Evolutionary conservation across 768 basidiomycete genomes (phyloP), one percentile per base, ranked within the genome.

Genomic region (Hemileccinum rubropunctum): DNA sequence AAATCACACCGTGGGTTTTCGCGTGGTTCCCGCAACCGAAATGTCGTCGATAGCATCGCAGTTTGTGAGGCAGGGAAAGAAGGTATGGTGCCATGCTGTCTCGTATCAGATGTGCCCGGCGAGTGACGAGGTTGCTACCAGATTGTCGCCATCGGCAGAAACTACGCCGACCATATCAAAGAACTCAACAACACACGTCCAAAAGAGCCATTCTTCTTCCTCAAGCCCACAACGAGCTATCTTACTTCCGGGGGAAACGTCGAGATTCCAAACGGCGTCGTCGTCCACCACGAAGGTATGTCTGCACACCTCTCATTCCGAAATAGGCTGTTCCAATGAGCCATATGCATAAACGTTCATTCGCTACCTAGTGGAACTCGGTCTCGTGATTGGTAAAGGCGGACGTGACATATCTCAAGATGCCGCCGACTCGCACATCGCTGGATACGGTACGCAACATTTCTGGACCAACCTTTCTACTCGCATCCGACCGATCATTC

Each of bases 161-260:
- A 97, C 74, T 97, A 95, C 67, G 82, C 80, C 6, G 89, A 89
- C 30, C 95, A 97, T 58, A 85, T 86, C 66, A 92, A 89, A 69
- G 97, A 99, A 64, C 79, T 98, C 32, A 86, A 84, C 62, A 98
- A 98, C 65, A 73, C 87, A 6, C 51, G 35, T 26, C 95, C 95
- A 0, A 89, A 84, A 65, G 95, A 98, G 64, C 97, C 97, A 0
- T 98, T 99, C 77, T 95, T 98, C 80, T 99, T 99, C 76, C 73
- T 98, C 23, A 99, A 99, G 71, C 97, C 95, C 8, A 98, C 97
- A 5, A 84, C 87, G 12, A 91, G 88, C 63, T 98, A 95, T 63
- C 62, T 98, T 20, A 61, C 74, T 18, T 81, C 82, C 14, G 90
- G 89, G 0, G 92, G 90, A 1, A 77, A 79, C 32, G 72, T 98